Evolutionary conservation across 257 asterid species (phyloP).

Genomic region (Voacanga thouarsii): DNA sequence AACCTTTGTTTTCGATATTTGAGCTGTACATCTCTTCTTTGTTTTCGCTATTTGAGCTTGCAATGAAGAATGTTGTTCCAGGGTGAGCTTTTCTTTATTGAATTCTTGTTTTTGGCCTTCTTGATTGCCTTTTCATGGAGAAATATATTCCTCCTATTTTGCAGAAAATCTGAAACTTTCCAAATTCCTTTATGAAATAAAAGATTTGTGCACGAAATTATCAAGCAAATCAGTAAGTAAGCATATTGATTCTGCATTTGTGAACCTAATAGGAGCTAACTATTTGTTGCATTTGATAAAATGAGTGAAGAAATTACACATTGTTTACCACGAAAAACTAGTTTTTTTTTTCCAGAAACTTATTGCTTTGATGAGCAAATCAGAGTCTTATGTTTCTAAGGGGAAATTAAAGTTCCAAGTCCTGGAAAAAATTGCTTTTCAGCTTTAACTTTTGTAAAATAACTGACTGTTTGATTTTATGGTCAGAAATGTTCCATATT

Average conservation of each 20-base stretch:
- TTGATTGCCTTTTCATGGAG: conserved; percentile 3
- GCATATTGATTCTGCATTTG: background rate
- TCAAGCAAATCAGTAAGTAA: background rate
- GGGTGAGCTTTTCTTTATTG: conserved; percentile 37
- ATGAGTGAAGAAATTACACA: background rate
- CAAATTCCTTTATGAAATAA: background rate
- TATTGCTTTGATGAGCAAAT: background rate
- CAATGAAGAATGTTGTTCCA: conserved; percentile 56
- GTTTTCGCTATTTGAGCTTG: too few species aligned
- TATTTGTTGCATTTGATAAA: background rate
- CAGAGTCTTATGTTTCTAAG: background rate
- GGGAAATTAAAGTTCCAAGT: background rate
- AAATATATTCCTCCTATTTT: background rate
- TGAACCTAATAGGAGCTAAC: background rate
- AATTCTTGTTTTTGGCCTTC: conserved; percentile 2
- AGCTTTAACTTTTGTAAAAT: background rate
- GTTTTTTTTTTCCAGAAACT: background rate
- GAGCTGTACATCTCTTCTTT: too few species aligned
- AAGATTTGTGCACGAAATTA: background rate
- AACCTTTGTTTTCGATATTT: too few species aligned
- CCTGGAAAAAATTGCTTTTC: background rate
- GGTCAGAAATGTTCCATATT: background rate
- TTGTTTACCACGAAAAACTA: background rate
- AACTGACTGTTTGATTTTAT: background rate
- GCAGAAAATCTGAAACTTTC: background rate